These are phyloP conservation scores for Curvularia sp. DNA, from an alignment of 2,329 filamentous ascomycete species.

Conservation along the genomic window DNA sequence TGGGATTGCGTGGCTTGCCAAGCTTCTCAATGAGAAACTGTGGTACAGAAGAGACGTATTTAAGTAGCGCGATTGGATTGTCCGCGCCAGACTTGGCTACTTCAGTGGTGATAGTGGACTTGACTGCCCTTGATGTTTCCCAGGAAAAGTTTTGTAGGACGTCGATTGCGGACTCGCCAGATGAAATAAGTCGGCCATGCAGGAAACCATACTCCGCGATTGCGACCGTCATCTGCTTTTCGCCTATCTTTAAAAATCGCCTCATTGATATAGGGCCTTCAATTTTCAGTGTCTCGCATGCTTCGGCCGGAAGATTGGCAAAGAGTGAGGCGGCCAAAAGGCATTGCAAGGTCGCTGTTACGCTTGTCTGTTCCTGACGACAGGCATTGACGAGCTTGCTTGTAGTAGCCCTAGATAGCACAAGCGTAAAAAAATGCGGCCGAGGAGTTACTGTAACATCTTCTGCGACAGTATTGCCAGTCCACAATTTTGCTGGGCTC, in stretches of 20 bases:
- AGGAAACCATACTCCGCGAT: conserved; percentile 22
- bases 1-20: conserved; percentile 49
- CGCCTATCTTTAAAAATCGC: conserved; percentile 5
- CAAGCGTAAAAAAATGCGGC: conserved; percentile 42
- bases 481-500: conserved; percentile 31
- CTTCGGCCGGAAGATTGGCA: conserved; percentile 32
- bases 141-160: conserved; percentile 28
- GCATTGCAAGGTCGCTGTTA: conserved; percentile 53
- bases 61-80: conserved; percentile 49
- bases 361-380: conserved; percentile 50
- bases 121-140: conserved; percentile 28
- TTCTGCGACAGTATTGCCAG: conserved; percentile 29
- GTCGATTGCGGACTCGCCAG: background rate
- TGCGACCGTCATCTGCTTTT: conserved; percentile 44
- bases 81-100: conserved; percentile 40
- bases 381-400: conserved; percentile 43
- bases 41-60: conserved; percentile 52
- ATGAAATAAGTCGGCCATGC: conserved; percentile 15
- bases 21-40: conserved; percentile 49
- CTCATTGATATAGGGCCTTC: conserved; percentile 47
- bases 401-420: conserved; percentile 43
- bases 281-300: conserved; percentile 44
- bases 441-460: conserved; percentile 19
- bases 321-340: conserved; percentile 52
- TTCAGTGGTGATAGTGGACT: conserved; percentile 20